Base-by-base conservation (phyloP, 345 rosid genomes). In the Corymbia maculata region DNA sequence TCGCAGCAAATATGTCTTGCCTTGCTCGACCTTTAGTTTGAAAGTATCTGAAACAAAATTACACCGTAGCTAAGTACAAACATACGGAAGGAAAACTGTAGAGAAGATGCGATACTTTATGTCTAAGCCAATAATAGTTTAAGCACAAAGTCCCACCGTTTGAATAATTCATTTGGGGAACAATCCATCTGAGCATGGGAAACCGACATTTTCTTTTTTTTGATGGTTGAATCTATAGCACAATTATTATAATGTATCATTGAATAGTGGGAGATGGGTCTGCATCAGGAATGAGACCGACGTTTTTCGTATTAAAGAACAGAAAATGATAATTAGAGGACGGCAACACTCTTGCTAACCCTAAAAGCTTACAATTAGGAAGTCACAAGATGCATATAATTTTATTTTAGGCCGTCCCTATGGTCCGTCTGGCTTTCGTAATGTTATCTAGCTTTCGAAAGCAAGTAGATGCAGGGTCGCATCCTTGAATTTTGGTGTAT, bases 1-100 rank as follows among this genome's bases (percentile, higher is more conserved):
- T 16, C 92, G 91, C 36, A 93, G 90, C 70, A 92, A 87, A 57
- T 91, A 87, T 2, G 91, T 93, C 88, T 91, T 91, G 21, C 93
- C 93, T 6, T 87, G 59, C 22, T 57, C 91, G 79, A 93, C 93
- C 30, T n/a, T 79, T 52, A 86, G 61, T 49, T 86, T 70, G 86
- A 70, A 90, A 3, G 88, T 90, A 47, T 88, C 89, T 90, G 86
- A 32, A 51, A 68, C 47, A 59, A 84, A 52, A 91, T 47, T 88
- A 52, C 19, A 88, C 59, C 9, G 89, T 59, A 75, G 89, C 91
- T 6, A 44, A 14, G 24, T 24, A 57, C 45, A 49, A 64, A n/a
- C 13, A 87, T 44, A 42, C 28, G 50, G 3, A 66, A 66, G 15
- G n/a, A 47, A 45, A 61, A 30, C 55, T 24, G 2, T 28, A 4